Percentiles rank a stretch among this genome's conserved stretches.
phyloP scores from a whole-genome alignment of 1,284 basidiomycete genomes.

The Porodaedalea pini region DNA sequence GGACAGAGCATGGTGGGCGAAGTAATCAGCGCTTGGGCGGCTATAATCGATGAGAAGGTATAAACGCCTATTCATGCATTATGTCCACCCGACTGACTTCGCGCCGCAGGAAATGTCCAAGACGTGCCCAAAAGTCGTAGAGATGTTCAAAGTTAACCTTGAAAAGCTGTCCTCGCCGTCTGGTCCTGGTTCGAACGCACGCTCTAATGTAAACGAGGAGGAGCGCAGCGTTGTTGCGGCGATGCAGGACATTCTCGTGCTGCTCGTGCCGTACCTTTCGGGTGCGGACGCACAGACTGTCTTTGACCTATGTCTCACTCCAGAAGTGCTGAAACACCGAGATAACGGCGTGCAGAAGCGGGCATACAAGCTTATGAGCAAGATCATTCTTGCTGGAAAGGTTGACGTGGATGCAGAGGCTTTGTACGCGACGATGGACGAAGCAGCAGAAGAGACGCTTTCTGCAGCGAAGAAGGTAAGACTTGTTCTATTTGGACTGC shows the following conservation, averaged over 20 bases:
- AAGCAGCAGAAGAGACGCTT: slow-evolving; percentile 60
- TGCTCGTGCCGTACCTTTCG: slow-evolving; percentile 81
- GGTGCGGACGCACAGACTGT: slow-evolving; percentile 55
- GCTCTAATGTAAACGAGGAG: slow-evolving; percentile 36
- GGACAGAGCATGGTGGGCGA: slow-evolving; percentile 84
- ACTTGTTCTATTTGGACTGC: not conserved
- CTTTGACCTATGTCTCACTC: slow-evolving; percentile 59
- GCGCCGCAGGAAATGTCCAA: slow-evolving; percentile 63
- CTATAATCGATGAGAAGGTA: slow-evolving; percentile 73
- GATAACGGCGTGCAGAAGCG: slow-evolving; percentile 96
- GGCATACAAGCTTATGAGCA: slow-evolving; percentile 84
- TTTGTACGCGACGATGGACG: slow-evolving; percentile 64
- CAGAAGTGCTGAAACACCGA: slow-evolving; percentile 61
- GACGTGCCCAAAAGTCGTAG: slow-evolving; percentile 79
- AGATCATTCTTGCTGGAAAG: slow-evolving; percentile 63
- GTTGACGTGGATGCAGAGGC: slow-evolving; percentile 51
- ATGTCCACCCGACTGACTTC: slow-evolving; percentile 11
- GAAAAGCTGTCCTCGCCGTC: slow-evolving; percentile 31
- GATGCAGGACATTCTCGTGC: slow-evolving; percentile 86
- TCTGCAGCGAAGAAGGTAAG: slow-evolving; percentile 85
- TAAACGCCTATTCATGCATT: not conserved
- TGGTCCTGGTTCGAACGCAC: slow-evolving; percentile 31
- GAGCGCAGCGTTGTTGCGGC: slow-evolving; percentile 63
- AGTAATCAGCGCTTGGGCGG: slow-evolving; percentile 83
- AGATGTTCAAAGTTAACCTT: slow-evolving; percentile 75